Evolutionary conservation across 169 alveolate species (phyloP).

Genomic region (Perkinsus marinus): DNA sequence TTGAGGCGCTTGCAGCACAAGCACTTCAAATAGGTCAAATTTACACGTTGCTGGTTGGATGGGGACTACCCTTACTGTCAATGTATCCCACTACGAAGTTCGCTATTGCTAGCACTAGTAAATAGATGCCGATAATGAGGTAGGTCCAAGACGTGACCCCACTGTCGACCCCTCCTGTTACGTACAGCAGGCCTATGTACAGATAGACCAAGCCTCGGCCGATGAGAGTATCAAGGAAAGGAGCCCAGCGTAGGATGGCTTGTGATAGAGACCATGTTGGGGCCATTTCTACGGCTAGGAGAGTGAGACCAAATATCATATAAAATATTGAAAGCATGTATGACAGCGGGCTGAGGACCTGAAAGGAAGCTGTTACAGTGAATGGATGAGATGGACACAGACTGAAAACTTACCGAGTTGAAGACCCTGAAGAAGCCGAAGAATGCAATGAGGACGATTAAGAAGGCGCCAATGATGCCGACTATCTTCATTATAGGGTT

Average conservation of each 20-base stretch:
- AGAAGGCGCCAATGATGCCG: neutral
- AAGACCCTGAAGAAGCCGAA: neutral
- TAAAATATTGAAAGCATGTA: neutral
- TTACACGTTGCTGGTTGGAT: neutral
- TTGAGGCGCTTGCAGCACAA: neutral
- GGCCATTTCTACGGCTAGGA: neutral
- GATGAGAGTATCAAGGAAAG: neutral
- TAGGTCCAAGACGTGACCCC: neutral
- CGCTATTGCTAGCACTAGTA: neutral
- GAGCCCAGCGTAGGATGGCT: neutral
- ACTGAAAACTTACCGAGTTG: neutral
- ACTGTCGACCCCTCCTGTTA: neutral
- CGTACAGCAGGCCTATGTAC: neutral
- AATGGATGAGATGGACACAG: too few relatives aligned
- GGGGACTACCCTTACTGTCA: neutral
- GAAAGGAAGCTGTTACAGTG: too few relatives aligned
- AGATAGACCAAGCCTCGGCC: neutral
- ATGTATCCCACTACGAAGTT: neutral
- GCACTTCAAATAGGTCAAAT: neutral
- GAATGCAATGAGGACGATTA: neutral
- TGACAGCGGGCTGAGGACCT: neutral
- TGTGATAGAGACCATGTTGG: neutral
- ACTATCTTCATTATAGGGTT: neutral
- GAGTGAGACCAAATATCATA: neutral
- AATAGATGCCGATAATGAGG: neutral